A percentile compares a stretch with the other conserved stretches of the same genome.
Conservation (phyloP, 75 land plant genomes). For the Cryptomeria japonica region DNA sequence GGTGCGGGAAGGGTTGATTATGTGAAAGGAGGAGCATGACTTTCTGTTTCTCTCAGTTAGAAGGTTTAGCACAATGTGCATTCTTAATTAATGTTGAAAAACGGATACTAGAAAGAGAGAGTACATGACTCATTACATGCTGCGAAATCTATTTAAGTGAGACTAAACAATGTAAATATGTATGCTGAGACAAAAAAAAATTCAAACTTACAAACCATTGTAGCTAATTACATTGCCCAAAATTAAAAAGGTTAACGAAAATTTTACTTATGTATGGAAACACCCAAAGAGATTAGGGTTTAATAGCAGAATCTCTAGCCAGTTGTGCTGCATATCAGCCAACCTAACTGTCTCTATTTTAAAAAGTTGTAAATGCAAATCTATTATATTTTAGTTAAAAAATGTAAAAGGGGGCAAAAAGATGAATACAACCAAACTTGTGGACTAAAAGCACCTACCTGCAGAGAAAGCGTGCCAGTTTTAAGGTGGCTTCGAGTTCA, state of each 20-base stretch:
- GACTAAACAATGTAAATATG: neutral
- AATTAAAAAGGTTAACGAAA: neutral
- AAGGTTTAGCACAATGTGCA: neutral
- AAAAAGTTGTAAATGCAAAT: neutral
- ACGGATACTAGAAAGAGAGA: too few species aligned
- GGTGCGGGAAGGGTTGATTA: neutral
- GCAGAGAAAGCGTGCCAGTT: slow-evolving; percentile 91
- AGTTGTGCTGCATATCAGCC: neutral
- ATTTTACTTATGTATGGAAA: neutral
- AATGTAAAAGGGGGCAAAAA: neutral
- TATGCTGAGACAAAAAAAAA: neutral
- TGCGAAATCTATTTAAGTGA: neutral
- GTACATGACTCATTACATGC: neutral
- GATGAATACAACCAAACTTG: neutral
- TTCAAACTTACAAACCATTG: neutral
- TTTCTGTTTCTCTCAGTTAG: neutral
- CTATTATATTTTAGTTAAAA: neutral
- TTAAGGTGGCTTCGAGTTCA: slow-evolving; percentile 93
- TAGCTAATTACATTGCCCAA: neutral
- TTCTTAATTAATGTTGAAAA: neutral
- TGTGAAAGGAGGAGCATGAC: neutral
- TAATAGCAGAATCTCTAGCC: neutral
- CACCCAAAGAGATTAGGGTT: neutral
- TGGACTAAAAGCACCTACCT: slow-evolving; percentile 33
- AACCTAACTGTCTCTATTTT: neutral